These are phyloP conservation scores for Achaetomiella virescens DNA, from an alignment of 495 filamentous ascomycete species.

Conservation along the genomic window DNA sequence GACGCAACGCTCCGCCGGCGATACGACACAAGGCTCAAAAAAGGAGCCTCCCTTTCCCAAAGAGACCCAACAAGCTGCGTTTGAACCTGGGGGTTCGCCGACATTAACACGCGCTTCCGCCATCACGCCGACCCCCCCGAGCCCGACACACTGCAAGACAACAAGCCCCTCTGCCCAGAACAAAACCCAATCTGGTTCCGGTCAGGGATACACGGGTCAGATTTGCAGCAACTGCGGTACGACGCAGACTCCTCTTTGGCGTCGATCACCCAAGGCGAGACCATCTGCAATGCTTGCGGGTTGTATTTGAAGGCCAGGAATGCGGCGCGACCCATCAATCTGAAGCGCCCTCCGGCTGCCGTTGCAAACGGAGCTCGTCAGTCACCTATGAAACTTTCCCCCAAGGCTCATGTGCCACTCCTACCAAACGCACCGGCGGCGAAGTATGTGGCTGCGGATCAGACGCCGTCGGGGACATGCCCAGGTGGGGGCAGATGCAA, in stretches of 20 bases:
- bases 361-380: slow-evolving; percentile 35
- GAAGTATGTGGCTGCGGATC: slow-evolving; percentile 72
- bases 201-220: slow-evolving; percentile 39
- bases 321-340: slow-evolving; percentile 76
- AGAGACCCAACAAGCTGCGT: slow-evolving; percentile 2
- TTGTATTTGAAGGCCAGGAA: slow-evolving; percentile 93
- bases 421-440: slow-evolving; percentile 48
- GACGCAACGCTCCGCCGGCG: neutral
- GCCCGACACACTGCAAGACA: slow-evolving; percentile 10
- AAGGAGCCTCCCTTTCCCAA: slow-evolving; percentile 6
- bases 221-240: slow-evolving; percentile 86
- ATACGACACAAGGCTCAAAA: neutral
- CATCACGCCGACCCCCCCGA: slow-evolving; percentile 9
- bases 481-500: slow-evolving; percentile 94
- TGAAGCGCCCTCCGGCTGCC: slow-evolving; percentile 59
- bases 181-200: slow-evolving; percentile 5
- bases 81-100: slow-evolving; percentile 11
- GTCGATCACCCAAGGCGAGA: slow-evolving; percentile 87
- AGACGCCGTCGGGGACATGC: slow-evolving; percentile 73
- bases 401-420: slow-evolving; percentile 28
- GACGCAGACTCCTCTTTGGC: slow-evolving; percentile 89
- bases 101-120: slow-evolving; percentile 8
- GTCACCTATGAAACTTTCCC: slow-evolving; percentile 28
- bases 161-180: slow-evolving; percentile 14
- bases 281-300: slow-evolving; percentile 97